Percentiles rank a stretch among this genome's conserved stretches.
These are phyloP conservation scores for slime mould (Dictyostelium discoideum) DNA, from an alignment of 78 protist species.

Conservation along the genomic window dicty_2.7 NC_007091.3:2718501-2719000, in stretches of 20 bases:
- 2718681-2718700: constrained; percentile 9
- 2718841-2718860: background rate
- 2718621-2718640: background rate
- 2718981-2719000: background rate
- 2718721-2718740: background rate
- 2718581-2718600: background rate
- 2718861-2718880: constrained; percentile 1
- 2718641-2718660: background rate
- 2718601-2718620: background rate
- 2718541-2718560: background rate
- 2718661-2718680: background rate
- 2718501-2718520: background rate
- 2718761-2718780: background rate
- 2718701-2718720: constrained; percentile 19
- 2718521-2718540: background rate
- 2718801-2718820: background rate
- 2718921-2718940: constrained; percentile 33
- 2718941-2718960: background rate
- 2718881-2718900: background rate
- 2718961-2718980: background rate
- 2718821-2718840: background rate
- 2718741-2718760: background rate
- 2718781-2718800: background rate
- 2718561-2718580: background rate
- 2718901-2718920: constrained; percentile 24